Base-by-base conservation (phyloP, 2,329 filamentous ascomycete genomes). In the Ophioceras dolichostomum region DNA sequence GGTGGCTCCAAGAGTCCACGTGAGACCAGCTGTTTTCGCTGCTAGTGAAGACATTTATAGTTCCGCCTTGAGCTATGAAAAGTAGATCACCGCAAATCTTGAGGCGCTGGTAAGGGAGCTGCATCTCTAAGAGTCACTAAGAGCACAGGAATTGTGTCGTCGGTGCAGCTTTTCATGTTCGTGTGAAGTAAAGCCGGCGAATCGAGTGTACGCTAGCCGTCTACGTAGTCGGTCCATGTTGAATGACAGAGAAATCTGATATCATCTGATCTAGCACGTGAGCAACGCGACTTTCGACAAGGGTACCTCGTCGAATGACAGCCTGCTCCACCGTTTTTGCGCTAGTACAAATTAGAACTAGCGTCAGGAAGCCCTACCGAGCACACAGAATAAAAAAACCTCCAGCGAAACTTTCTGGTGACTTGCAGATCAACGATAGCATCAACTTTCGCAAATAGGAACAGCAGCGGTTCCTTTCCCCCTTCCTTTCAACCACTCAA, bases 11-110 rank as follows among this genome's bases (percentile, higher is more conserved):
- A 50, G 67, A 63, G 31, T 72, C 76, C 14, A 84, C 55, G 36
- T 74, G 62, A 34, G 62, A 57, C 22, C 77, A 73, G 42, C 73
- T 65, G n/a, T 61, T 50, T 6, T 78, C 59, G 49, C n/a, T n/a
- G n/a, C n/a, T n/a, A n/a, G 66, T 67, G 54, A 85, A 80, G 3
- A 76, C 73, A 50, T 84, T 72, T 38, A 95, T 73, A 47, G 69
- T 73, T 34, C 79, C 72, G 12, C 84, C 85, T 42, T 78, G 77
- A 19, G 84, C 83, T 27, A 81, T 83, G 47, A 93, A 68, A 14
- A 95, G 57, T 16, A 82, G 58, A 46, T 68, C 56, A 32, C 70
- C 70, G 45, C 67, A 64, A 26, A 58, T 54, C 35, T 61, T 62
- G 33, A 85, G 57, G 47, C 74, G 71, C 48, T 81, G 80, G 48